Base-by-base conservation (phyloP, 2,329 filamentous ascomycete species). In the Amauroascus verrucosus region DNA sequence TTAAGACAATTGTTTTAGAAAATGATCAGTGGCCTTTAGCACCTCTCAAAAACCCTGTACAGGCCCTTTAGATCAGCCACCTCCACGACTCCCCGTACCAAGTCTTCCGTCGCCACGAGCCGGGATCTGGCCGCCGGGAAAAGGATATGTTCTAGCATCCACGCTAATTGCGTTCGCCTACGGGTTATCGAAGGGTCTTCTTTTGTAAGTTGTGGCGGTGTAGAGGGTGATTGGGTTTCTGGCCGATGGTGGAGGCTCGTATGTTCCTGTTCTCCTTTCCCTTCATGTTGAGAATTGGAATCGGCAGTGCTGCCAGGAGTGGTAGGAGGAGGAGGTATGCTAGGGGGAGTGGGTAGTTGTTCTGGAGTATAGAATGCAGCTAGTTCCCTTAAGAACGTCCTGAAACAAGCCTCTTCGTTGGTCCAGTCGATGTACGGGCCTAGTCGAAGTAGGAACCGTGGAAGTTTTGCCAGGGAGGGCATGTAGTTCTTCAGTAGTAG, bases 31-130 rank as follows among this genome's bases (percentile, higher is more conserved):
- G 6, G 3, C 1, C 37, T 14, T 48, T 18, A 97, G 68, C 93
- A 97, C 52, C 93, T 76, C 71, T 98, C 93, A 75, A 98, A 98
- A 2, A 97, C 90, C 44, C 87, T 77, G 69, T 98, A 98, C 54
- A 98, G 66, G 0, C 90, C 89, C 69, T 95, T 97, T 55, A 97
- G 69, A 71, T 94, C 88, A 1, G 93, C 91, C 47, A 95, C 82
- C 69, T 98, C 91, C 45, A 95, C 72, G 9, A 95, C 81, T 0
- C 82, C 85, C 48, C 83, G 81, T 70, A 94, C 80, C 62, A 97
- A 71, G 4, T 78, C 76, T 59, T 80, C 84, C 7, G 93, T 96
- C 18, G 88, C 90, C 53, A 97, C 81, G 45, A 98, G 70, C 54
- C 89, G 77, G 4, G 85, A 76, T 66, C 88, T 88, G 64, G 96